Evolutionary conservation across 352 stramenopile species (phyloP), one percentile per base, ranked within the genome.

Genomic region (Phytophthora idaei): DNA sequence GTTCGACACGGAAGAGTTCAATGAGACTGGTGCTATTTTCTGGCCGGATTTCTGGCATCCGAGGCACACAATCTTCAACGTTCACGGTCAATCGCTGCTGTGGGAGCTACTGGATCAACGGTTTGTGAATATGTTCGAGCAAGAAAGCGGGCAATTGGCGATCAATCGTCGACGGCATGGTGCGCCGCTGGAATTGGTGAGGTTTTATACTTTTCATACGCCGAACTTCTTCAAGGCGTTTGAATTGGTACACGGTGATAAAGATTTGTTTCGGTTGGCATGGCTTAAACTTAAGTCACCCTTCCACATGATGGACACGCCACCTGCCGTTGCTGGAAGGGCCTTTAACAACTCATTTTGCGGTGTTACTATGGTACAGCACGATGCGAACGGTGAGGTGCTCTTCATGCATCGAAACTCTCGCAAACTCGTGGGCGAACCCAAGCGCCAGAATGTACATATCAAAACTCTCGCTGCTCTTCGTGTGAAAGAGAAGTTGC

Each of bases 41-140:
- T 93, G 83, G 83, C 84, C 84, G 6, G 81, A 92, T 36, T 90
- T 89, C 61, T 92, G 80, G 80, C 82, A 90, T 53, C 74, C 78
- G 15, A 57, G 34, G 44, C 67, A 86, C 49, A 84, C 79, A 5
- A 88, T 89, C 27, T 90, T 90, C 41, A 87, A 90, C 58, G 68
- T 90, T 32, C 74, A 89, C 36, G 69, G 66, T 6, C 47, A 77
- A 21, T 86, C 76, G 37, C 56, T 88, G 32, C 45, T 90, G 37
- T 90, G 82, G 82, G 67, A 86, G 42, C 51, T 87, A 15, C 62
- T 90, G 3, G 79, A 73, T 17, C 28, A 81, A 28, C 48, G 52
- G 0, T 83, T 78, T 50, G 74, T 85, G 7, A 67, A 86, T 69
- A 89, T 87, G 80, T 90, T 90, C 44, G 80, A 90, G 56, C 82